Conservation (phyloP, 2,329 filamentous ascomycete species). For the Paracorniculantispora psalliotae region DNA sequence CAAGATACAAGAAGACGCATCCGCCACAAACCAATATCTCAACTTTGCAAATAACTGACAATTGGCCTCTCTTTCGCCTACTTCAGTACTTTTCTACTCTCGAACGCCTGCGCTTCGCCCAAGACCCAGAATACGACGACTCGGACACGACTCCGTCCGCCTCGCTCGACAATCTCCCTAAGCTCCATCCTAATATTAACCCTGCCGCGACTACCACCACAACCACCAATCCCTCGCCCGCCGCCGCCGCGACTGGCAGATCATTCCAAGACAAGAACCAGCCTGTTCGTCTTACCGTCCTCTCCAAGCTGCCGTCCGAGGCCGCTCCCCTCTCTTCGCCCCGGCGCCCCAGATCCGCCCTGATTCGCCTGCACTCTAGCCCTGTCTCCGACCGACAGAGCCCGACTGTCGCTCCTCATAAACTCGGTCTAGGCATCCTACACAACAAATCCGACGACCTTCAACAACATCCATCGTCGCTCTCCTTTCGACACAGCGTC, state of each 20-base stretch:
- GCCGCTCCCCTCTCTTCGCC: neutral
- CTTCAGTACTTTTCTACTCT: conserved; percentile 66
- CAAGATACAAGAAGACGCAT: neutral
- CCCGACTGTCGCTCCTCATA: neutral
- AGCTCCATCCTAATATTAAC: conserved; percentile 14
- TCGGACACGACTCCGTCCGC: conserved; percentile 25
- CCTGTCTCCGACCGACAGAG: neutral
- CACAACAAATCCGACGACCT: neutral
- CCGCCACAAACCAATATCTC: neutral
- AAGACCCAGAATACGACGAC: conserved; percentile 31
- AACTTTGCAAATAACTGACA: conserved; percentile 4
- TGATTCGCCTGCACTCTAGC: conserved; percentile 7
- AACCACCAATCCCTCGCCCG: neutral
- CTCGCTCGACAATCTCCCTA: conserved; percentile 21
- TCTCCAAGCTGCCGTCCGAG: conserved; percentile 10
- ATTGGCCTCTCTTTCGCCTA: neutral
- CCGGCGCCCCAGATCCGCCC: conserved; percentile 10
- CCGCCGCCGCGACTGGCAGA: neutral
- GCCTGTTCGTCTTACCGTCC: conserved; percentile 11
- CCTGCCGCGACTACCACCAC: conserved; percentile 19
- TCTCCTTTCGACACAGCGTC: conserved; percentile 28
- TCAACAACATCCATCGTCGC: neutral
- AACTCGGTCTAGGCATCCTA: conserved; percentile 2
- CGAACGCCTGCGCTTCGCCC: conserved; percentile 63
- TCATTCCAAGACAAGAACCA: conserved; percentile 6